phyloP scores from a whole-genome alignment of 108 stramenopile species.

The Craspedostauros australis region DNA sequence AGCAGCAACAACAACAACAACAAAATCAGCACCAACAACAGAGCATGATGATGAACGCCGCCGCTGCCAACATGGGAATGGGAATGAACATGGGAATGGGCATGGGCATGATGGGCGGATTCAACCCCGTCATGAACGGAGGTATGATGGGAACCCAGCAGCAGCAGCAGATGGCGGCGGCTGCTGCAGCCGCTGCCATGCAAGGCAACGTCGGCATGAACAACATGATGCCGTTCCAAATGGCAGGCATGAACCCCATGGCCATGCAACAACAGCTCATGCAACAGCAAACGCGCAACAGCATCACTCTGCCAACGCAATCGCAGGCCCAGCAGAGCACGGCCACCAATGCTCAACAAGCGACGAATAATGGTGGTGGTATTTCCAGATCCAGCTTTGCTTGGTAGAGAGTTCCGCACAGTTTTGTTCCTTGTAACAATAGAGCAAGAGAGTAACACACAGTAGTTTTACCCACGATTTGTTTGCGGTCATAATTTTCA shows the following conservation, averaged over 20 bases:
- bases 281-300: no score
- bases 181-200: not conserved
- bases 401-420: no score
- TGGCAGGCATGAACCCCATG: not conserved
- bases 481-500: no score
- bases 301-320: no score
- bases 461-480: no score
- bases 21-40: conserved; percentile 8
- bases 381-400: no score
- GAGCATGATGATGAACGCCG: no score
- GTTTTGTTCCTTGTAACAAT: no score
- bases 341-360: no score
- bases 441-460: no score
- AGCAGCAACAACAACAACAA: conserved; percentile 13
- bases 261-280: not conserved
- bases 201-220: not conserved
- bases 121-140: not conserved
- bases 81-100: conserved; percentile 1
- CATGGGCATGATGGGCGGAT: conserved; percentile 6
- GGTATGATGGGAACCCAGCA: conserved; percentile 3
- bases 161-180: not conserved
- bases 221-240: not conserved
- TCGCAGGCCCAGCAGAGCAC: no score
- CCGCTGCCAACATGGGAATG: not conserved
- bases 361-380: no score